Evolutionary conservation across 352 stramenopile species (phyloP), one percentile per base, ranked within the genome.

Genomic region (Phytophthora sansomeana): DNA sequence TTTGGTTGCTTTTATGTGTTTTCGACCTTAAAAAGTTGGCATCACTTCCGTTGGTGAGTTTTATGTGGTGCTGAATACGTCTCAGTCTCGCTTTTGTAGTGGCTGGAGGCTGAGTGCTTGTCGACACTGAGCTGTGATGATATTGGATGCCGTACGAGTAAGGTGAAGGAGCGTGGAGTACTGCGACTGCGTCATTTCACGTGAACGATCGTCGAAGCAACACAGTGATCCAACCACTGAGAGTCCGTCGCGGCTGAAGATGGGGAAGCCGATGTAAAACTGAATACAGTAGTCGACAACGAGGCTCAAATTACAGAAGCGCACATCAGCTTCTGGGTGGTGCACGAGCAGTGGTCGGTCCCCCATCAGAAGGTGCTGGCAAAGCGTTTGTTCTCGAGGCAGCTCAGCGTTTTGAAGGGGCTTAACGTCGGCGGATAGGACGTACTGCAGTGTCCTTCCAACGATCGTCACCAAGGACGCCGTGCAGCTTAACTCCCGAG

Each of bases 221-320:
- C 64, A 80, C 6, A 80, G 13, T 0, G 72, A 65, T 8, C 72
- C 72, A 1, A 77, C 60, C 11, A 77, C 60, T 9, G 64, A 61
- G 13, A 61, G 43, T 6, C 55, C 57, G 17, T 67, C 50, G 11
- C 35, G 36, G 10, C 51, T 66, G 39, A 69, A 69, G 16, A 80
- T 48, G 29, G 81, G 81, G 67, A 85, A 87, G 29, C 81, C 81
- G 46, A 59, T 76, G 67, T 90, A 87, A 58, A 86, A 87, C 19
- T 80, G 74, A 14, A 77, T 46, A 19, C 69, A 64, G 14, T 78
- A 59, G 38, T 67, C 51, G 33, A 69, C 56, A 17, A 86, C 59
- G 0, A 67, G 60, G n/a, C 29, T 55, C 28, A 77, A 55, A 24
- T 76, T 64, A 28, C 57, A 49, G 56, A 91, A 91, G 41, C 80